Conservation (phyloP, 1,139 yeast genomes). For the Pichia sp. region DNA sequence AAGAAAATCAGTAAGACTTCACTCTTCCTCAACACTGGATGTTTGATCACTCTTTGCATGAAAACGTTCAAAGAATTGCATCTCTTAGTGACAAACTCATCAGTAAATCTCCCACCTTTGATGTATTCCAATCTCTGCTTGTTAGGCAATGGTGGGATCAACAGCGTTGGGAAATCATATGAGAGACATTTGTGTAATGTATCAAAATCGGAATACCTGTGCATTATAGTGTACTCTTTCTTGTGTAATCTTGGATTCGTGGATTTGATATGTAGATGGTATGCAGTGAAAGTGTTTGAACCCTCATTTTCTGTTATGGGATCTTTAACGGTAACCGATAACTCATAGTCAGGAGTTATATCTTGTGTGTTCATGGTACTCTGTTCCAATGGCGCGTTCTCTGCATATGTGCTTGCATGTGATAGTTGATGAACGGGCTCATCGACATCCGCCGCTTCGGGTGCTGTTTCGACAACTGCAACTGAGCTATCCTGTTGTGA, state of each 20-base stretch:
- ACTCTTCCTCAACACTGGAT: constrained; percentile 65
- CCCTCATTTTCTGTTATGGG: constrained; percentile 40
- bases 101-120: constrained; percentile 67
- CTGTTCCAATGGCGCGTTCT: too few relatives aligned
- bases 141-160: constrained; percentile 92
- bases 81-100: constrained; percentile 70
- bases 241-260: constrained; percentile 38
- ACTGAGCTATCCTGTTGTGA: constrained; percentile 4
- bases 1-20: constrained; percentile 69
- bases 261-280: constrained; percentile 57
- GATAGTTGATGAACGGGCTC: too few relatives aligned
- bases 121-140: constrained; percentile 85
- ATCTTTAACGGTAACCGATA: constrained; percentile 2
- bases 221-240: constrained; percentile 28
- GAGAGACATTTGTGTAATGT: constrained; percentile 66
- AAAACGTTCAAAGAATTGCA: constrained; percentile 80
- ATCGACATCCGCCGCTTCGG: too few relatives aligned
- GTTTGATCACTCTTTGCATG: constrained; percentile 62
- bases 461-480: too few relatives aligned
- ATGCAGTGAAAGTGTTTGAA: constrained; percentile 75
- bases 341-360: neutral
- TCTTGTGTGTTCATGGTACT: too few relatives aligned
- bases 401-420: too few relatives aligned
- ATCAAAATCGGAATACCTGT: constrained; percentile 45
- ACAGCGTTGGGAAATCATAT: constrained; percentile 75